A percentile compares a stretch with the other conserved stretches of the same genome.
phyloP scores from a whole-genome alignment of 176 grass and related monocot species.

The Alopecurus myosuroides region DNA sequence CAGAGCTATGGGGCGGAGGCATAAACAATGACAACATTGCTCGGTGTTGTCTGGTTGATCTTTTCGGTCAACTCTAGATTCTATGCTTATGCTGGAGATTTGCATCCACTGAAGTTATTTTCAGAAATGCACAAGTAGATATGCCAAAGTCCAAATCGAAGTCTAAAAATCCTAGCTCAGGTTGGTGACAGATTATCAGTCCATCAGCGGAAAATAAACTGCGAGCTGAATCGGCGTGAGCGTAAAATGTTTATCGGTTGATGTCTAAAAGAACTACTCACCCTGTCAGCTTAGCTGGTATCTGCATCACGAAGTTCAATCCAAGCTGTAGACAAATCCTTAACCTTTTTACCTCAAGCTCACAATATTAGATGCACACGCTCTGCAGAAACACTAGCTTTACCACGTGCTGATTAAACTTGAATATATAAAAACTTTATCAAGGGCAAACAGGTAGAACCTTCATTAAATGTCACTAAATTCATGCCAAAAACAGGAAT shows the following conservation, averaged over 20 bases:
- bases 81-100: constrained; percentile 20
- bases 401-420: background rate
- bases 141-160: constrained; percentile 23
- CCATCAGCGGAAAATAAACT: background rate
- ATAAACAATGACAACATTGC: constrained; percentile 35
- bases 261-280: constrained; percentile 16
- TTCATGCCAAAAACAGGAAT: constrained; percentile 23
- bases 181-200: background rate
- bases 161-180: background rate
- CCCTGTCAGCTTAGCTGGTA: background rate
- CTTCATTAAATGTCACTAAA: constrained; percentile 19
- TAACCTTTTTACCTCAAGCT: background rate
- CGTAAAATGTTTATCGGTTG: background rate
- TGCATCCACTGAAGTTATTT: constrained; percentile 22
- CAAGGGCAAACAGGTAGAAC: constrained; percentile 19
- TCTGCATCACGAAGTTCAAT: background rate
- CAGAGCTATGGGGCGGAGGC: constrained; percentile 5
- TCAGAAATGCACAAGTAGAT: constrained; percentile 18
- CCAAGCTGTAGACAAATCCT: background rate
- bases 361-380: constrained; percentile 7
- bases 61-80: constrained; percentile 42
- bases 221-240: background rate
- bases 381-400: constrained; percentile 13
- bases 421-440: constrained; percentile 27
- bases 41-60: constrained; percentile 24